phyloP scores from a whole-genome alignment of 2,329 filamentous ascomycete species.

The Fusarium heterosporum region DNA sequence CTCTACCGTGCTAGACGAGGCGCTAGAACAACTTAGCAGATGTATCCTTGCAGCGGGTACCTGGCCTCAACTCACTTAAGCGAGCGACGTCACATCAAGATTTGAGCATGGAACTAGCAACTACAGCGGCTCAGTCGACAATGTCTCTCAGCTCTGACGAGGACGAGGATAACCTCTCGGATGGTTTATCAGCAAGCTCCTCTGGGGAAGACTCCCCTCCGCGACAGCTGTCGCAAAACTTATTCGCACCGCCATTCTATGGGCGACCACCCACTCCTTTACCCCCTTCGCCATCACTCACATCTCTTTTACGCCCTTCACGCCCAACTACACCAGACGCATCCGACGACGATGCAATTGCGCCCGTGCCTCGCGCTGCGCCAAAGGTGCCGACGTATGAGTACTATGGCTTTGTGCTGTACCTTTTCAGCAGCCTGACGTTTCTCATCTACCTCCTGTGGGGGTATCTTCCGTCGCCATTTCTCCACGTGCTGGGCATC shows the following conservation, averaged over 20 bases:
- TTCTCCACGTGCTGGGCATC: conserved; percentile 92
- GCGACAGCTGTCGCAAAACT: conserved; percentile 63
- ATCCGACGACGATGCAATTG: conserved; percentile 88
- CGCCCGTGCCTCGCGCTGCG: conserved; percentile 84
- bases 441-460: conserved; percentile 82
- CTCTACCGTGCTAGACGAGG: conserved; percentile 5
- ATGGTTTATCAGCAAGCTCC: conserved; percentile 50
- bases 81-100: conserved; percentile 22
- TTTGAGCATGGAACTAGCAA: conserved; percentile 12
- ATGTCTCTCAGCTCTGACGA: conserved; percentile 55
- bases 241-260: conserved; percentile 89
- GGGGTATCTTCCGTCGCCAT: conserved; percentile 91
- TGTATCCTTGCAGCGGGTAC: conserved; percentile 19
- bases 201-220: conserved; percentile 55
- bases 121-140: conserved; percentile 19
- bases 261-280: conserved; percentile 95
- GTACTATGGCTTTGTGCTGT: conserved; percentile 98
- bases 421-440: conserved; percentile 85
- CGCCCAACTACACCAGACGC: conserved; percentile 94
- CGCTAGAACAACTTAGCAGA: conserved; percentile 10
- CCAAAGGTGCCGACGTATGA: conserved; percentile 99
- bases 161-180: conserved; percentile 53
- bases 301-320: conserved; percentile 88
- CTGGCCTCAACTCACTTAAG: conserved; percentile 25
- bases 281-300: conserved; percentile 91